Conservation (phyloP, 192 early-diverging fungal species). For the Coemansia sp. region DNA sequence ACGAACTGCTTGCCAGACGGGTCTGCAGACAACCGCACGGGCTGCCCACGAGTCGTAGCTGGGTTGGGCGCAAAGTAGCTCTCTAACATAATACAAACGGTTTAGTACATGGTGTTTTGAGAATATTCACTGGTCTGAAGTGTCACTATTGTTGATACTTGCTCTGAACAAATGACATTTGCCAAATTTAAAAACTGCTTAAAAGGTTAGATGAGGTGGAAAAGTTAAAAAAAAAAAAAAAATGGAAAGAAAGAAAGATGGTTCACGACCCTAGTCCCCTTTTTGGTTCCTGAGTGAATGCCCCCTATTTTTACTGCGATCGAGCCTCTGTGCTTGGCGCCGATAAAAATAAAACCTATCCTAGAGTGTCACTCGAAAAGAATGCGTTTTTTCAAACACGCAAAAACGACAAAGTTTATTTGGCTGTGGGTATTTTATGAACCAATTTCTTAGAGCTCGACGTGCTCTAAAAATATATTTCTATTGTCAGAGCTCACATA, state of each 20-base stretch:
- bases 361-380: too few relatives aligned
- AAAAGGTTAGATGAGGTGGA: slow-evolving; percentile 2
- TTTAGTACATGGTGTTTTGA: neutral
- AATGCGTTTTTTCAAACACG: too few relatives aligned
- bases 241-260: neutral
- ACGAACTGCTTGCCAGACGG: slow-evolving; percentile 81
- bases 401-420: too few relatives aligned
- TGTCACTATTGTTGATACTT: slow-evolving; percentile 16
- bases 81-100: slow-evolving; percentile 22
- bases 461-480: too few relatives aligned
- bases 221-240: neutral
- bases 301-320: too few relatives aligned
- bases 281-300: neutral
- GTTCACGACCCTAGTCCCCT: neutral
- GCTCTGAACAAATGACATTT: slow-evolving; percentile 47
- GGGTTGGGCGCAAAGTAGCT: slow-evolving; percentile 71
- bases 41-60: slow-evolving; percentile 74
- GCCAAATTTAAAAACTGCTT: neutral
- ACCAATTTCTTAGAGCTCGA: too few relatives aligned
- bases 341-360: too few relatives aligned
- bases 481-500: too few relatives aligned
- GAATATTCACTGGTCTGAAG: neutral
- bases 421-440: too few relatives aligned
- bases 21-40: slow-evolving; percentile 78
- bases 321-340: too few relatives aligned